Evolutionary conservation across 2,329 filamentous ascomycete species (phyloP).

Genomic region (Chrysoporthe deuterocubensis): DNA sequence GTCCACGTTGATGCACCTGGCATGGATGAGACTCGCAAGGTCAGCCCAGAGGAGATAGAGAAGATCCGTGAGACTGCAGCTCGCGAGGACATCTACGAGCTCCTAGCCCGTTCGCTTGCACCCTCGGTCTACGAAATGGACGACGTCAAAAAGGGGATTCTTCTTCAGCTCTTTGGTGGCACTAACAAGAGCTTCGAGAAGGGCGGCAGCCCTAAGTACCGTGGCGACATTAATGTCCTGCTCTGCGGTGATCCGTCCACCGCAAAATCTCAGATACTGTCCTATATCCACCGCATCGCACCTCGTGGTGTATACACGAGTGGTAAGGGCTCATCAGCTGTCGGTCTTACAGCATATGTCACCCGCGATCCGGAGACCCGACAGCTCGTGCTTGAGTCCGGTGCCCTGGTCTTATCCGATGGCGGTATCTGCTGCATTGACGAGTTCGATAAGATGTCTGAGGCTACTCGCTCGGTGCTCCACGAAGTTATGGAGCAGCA

Average conservation of each 20-base stretch:
- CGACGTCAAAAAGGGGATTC: slow-evolving; percentile 97
- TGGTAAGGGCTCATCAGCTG: slow-evolving; percentile 79
- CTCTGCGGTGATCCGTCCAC: slow-evolving; percentile 97
- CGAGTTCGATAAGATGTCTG: slow-evolving; percentile 87
- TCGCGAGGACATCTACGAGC: slow-evolving; percentile 87
- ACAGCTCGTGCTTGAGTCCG: slow-evolving; percentile 79
- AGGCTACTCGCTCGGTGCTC: slow-evolving; percentile 76
- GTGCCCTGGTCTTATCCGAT: slow-evolving; percentile 77
- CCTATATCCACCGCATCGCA: slow-evolving; percentile 97
- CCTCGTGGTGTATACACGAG: slow-evolving; percentile 84
- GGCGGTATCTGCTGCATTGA: slow-evolving; percentile 85
- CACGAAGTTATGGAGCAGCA: slow-evolving; percentile 91
- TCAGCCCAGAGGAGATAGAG: slow-evolving; percentile 83
- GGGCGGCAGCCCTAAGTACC: slow-evolving; percentile 91
- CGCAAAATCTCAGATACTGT: slow-evolving; percentile 89
- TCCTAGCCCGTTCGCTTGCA: slow-evolving; percentile 86
- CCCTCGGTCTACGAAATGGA: slow-evolving; percentile 98
- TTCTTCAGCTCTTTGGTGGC: slow-evolving; percentile 94
- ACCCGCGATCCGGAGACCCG: slow-evolving; percentile 80
- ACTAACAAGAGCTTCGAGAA: slow-evolving; percentile 98
- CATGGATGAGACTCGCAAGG: slow-evolving; percentile 81
- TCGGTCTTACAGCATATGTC: slow-evolving; percentile 80
- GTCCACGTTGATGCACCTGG: slow-evolving; percentile 64
- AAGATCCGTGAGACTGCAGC: slow-evolving; percentile 83
- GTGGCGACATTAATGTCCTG: slow-evolving; percentile 96